A percentile compares a stretch with the other conserved stretches of the same genome.
phyloP scores from a whole-genome alignment of 2,329 filamentous ascomycete genomes.

The Dryadomyces quercus-mongolicae region DNA sequence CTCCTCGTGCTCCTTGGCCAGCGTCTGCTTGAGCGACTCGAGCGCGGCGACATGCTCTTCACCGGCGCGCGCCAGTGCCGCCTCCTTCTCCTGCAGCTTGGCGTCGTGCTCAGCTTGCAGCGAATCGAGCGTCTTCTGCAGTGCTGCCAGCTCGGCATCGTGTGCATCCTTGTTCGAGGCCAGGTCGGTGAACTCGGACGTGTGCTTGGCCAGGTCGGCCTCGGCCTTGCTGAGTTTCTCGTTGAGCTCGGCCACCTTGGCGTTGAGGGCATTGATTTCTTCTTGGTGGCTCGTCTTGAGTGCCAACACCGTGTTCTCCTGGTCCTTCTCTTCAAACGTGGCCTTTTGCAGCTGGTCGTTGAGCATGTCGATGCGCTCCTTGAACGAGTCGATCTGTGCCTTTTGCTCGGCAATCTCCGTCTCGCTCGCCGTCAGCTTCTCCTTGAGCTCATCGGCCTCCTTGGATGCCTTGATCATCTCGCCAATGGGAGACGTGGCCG shows the following conservation, averaged over 20 bases:
- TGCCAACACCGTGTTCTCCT: slow-evolving; percentile 33
- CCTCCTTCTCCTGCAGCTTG: slow-evolving; percentile 24
- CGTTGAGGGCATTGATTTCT: slow-evolving; percentile 32
- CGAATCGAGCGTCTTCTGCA: slow-evolving; percentile 39
- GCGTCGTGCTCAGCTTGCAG: slow-evolving; percentile 28
- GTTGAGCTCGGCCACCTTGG: slow-evolving; percentile 33
- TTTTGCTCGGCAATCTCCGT: slow-evolving; percentile 44
- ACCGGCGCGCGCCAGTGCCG: slow-evolving; percentile 24
- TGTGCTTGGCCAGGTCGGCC: slow-evolving; percentile 36
- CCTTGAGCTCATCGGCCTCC: slow-evolving; percentile 48
- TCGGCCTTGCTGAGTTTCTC: slow-evolving; percentile 40
- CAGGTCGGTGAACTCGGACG: slow-evolving; percentile 35
- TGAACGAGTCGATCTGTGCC: slow-evolving; percentile 40
- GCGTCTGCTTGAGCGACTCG: slow-evolving; percentile 33
- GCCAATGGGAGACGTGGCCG: slow-evolving; percentile 12
- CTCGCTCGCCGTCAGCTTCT: slow-evolving; percentile 46
- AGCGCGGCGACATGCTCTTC: slow-evolving; percentile 38
- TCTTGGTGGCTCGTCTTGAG: slow-evolving; percentile 38
- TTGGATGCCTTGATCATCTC: slow-evolving; percentile 30
- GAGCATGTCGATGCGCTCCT: slow-evolving; percentile 43
- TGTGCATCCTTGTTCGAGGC: slow-evolving; percentile 35
- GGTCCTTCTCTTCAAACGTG: slow-evolving; percentile 28
- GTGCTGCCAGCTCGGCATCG: slow-evolving; percentile 31
- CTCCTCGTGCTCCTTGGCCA: slow-evolving; percentile 37
- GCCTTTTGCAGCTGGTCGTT: slow-evolving; percentile 35